Conservation (phyloP, 1,139 yeast genomes). For the Blastobotrys raffinosifermentans region DNA sequence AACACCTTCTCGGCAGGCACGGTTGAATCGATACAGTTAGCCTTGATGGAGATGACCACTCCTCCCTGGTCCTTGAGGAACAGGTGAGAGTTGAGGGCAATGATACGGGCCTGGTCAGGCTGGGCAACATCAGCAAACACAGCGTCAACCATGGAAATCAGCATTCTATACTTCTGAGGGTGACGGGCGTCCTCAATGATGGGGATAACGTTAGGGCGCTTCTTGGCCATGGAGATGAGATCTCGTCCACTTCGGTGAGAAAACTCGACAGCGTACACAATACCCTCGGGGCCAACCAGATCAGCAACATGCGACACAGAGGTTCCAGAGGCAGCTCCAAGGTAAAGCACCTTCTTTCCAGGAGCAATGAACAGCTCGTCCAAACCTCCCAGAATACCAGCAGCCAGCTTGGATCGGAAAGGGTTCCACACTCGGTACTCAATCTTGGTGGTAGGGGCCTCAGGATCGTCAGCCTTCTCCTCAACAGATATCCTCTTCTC, state of each 20-base stretch:
- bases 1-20: slow-evolving; percentile 99
- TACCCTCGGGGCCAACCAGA: slow-evolving; percentile 98
- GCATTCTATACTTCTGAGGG: slow-evolving; percentile 99
- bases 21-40: slow-evolving; percentile 99
- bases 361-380: slow-evolving; percentile 97
- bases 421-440: slow-evolving; percentile 99
- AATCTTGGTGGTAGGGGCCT: slow-evolving; percentile 72
- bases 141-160: slow-evolving; percentile 96
- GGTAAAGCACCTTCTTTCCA: slow-evolving; percentile 93
- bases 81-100: slow-evolving; percentile 95
- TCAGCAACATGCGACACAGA: slow-evolving; percentile 98
- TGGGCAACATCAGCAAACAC: slow-evolving; percentile 99
- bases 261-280: slow-evolving; percentile 97
- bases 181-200: slow-evolving; percentile 99
- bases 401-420: slow-evolving; percentile 98
- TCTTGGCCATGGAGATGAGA: slow-evolving; percentile 98
- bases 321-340: slow-evolving; percentile 99
- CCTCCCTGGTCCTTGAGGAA: slow-evolving; percentile 98
- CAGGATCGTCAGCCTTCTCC: slow-evolving; percentile 84
- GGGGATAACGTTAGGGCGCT: slow-evolving; percentile 98
- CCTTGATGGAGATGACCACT: slow-evolving; percentile 96
- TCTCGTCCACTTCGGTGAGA: slow-evolving; percentile 99
- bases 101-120: slow-evolving; percentile 99
- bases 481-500: slow-evolving; percentile 94
- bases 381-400: slow-evolving; percentile 99